A percentile compares a stretch with the other conserved stretches of the same genome.
Conservation (phyloP, 768 basidiomycete species). For the Podaxis sp. region DNA sequence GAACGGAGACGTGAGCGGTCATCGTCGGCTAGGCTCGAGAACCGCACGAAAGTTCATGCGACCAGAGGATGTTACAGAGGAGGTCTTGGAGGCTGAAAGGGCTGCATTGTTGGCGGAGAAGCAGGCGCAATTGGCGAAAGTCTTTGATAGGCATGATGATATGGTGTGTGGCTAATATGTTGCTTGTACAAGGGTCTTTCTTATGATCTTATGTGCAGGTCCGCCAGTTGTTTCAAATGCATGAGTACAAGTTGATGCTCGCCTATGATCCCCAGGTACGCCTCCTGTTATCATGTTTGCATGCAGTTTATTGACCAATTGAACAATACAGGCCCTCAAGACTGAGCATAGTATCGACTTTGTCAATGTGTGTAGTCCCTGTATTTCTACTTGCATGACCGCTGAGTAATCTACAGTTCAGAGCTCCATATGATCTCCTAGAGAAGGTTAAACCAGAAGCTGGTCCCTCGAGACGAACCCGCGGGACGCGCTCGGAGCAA, state of each 20-base stretch:
- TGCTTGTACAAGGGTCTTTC: slow-evolving; percentile 5
- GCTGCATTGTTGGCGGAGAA: slow-evolving; percentile 52
- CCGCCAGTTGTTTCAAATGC: slow-evolving; percentile 87
- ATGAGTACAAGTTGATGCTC: slow-evolving; percentile 74
- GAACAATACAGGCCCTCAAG: slow-evolving; percentile 58
- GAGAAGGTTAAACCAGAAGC: slow-evolving; percentile 40
- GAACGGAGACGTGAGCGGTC: background rate
- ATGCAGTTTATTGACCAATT: slow-evolving; percentile 8
- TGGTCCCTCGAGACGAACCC: slow-evolving; percentile 57
- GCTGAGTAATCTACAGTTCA: slow-evolving; percentile 43
- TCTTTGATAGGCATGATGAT: slow-evolving; percentile 69
- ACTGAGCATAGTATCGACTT: slow-evolving; percentile 71
- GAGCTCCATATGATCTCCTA: slow-evolving; percentile 60
- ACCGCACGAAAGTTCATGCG: slow-evolving; percentile 19
- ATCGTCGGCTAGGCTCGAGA: slow-evolving; percentile 5
- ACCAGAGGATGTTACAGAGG: slow-evolving; percentile 21
- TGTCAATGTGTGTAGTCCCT: slow-evolving; percentile 51
- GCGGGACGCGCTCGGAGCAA: slow-evolving; percentile 48
- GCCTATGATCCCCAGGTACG: slow-evolving; percentile 74
- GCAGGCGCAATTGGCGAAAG: slow-evolving; percentile 54
- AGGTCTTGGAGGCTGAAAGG: slow-evolving; percentile 33
- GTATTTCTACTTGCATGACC: slow-evolving; percentile 11
- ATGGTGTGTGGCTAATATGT: slow-evolving; percentile 49
- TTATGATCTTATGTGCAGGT: slow-evolving; percentile 42
- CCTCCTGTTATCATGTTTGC: slow-evolving; percentile 3